Conservation (phyloP, 2,329 filamentous ascomycete genomes). For the Nemania serpens region DNA sequence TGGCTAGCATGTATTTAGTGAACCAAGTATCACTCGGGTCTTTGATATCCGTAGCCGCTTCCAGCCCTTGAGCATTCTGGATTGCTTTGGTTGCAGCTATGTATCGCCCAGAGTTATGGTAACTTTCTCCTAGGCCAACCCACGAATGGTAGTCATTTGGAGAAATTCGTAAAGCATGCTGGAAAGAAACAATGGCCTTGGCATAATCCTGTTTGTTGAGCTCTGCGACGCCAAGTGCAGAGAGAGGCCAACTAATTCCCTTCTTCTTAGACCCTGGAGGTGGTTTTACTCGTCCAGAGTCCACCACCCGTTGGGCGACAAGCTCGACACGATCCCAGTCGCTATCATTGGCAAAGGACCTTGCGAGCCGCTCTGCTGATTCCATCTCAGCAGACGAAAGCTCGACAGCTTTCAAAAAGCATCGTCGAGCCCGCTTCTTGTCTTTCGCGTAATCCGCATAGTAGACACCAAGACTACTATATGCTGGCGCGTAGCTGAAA, state of each 20-base stretch:
- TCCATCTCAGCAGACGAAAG: conserved; percentile 84
- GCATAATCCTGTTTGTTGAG: conserved; percentile 91
- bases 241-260: conserved; percentile 94
- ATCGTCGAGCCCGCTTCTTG: conserved; percentile 82
- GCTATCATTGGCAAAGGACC: conserved; percentile 82
- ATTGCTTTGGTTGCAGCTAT: conserved; percentile 95
- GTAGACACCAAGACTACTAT: conserved; percentile 87
- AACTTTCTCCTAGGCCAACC: conserved; percentile 96
- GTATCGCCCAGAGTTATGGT: conserved; percentile 90
- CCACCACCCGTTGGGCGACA: conserved; percentile 85
- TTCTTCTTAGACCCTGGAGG: conserved; percentile 91
- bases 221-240: conserved; percentile 90
- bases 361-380: conserved; percentile 85
- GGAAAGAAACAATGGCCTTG: conserved; percentile 88
- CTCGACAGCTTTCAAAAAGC: conserved; percentile 96
- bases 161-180: conserved; percentile 81
- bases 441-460: conserved; percentile 92
- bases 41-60: conserved; percentile 60
- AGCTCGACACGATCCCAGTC: conserved; percentile 98
- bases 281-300: conserved; percentile 90
- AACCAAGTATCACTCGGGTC: conserved; percentile 82
- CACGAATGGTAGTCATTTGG: conserved; percentile 93
- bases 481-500: conserved; percentile 85
- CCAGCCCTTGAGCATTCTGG: conserved; percentile 78
- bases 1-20: conserved; percentile 93